Percentiles rank a stretch among this genome's conserved stretches.
Evolutionary conservation across 768 basidiomycete species (phyloP).

Genomic region (Rhodotorula paludigena): DNA sequence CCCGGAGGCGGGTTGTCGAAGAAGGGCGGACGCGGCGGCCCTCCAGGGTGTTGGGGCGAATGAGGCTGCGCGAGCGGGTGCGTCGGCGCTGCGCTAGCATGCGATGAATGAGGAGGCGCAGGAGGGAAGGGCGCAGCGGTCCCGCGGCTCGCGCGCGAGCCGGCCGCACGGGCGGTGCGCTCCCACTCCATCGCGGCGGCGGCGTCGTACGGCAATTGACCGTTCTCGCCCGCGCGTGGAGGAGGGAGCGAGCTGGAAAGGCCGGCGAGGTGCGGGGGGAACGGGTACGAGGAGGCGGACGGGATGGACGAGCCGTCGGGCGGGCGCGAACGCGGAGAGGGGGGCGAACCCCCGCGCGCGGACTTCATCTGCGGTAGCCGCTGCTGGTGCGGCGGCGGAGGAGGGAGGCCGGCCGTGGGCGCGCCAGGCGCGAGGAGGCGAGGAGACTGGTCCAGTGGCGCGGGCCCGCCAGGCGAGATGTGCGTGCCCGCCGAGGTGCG

Average conservation of each 20-base stretch:
- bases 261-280: conserved; percentile 18
- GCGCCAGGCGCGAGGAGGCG: not conserved
- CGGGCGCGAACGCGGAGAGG: conserved; percentile 19
- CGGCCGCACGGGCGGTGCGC: conserved; percentile 3
- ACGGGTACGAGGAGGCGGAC: not conserved
- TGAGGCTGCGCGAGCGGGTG: not conserved
- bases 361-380: conserved; percentile 29
- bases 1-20: conserved; percentile 18
- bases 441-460: conserved; percentile 31
- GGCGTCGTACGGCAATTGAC: not conserved
- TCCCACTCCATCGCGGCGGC: conserved; percentile 25
- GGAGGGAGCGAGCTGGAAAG: not conserved
- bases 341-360: conserved; percentile 19
- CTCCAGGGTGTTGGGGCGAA: not conserved
- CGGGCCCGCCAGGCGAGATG: too few relatives aligned
- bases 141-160: not conserved
- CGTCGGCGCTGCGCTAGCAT: too few relatives aligned
- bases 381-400: not conserved
- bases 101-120: not conserved
- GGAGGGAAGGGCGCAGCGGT: not conserved
- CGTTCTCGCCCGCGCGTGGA: not conserved
- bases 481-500: conserved; percentile 12
- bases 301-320: not conserved
- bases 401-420: not conserved
- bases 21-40: conserved; percentile 7